Base-by-base conservation (phyloP, 495 filamentous ascomycete species). In the Daldinia vernicosa region DNA sequence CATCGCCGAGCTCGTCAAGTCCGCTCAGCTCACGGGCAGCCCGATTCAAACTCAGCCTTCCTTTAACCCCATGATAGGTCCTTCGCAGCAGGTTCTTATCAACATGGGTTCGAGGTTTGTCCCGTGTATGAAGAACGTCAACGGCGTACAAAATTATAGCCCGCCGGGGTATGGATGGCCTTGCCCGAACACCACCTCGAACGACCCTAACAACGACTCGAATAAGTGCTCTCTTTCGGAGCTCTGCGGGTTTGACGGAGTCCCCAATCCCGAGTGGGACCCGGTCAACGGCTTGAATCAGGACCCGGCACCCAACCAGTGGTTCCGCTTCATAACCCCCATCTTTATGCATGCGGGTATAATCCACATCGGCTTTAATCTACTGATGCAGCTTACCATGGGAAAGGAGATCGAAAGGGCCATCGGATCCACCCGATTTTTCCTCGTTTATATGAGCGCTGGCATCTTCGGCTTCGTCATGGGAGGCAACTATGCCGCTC, bases 391-490 rank as follows among this genome's bases (percentile, higher is more conserved):
- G 76, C 79, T 97, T 69, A 92, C 90, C 2, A 86, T 98, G 68
- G 96, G 93, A 14, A 85, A 87, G 1, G 95, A 98, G 67, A 95
- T 99, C 88, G 95, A 99, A 80, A 84, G 88, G 35, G 85, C 89
- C 53, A 95, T 99, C 71, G 95, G 95, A 3, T 87, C 89, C 43
- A 84, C 97, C 73, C 89, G 95, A 53, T 98, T 95, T 78, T 86
- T 89, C 45, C 78, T 99, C 43, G 93, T 97, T 55, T 99, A 99
- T 78, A 84, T 99, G 66, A 88, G 88, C 70, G 88, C 91, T 57
- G 95, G 95, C 19, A 99, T 99, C 67, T 99, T 98, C 76, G 95
- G 95, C 15, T 98, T 97, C 76, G 92, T 98, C 3, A 85, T 99
- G 63, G 95, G 95, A 68, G 95, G 94, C 17, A 99, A 98, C 79